Evolutionary conservation across 805 yeast species (phyloP).

Genomic region (Candida corydali): DNA sequence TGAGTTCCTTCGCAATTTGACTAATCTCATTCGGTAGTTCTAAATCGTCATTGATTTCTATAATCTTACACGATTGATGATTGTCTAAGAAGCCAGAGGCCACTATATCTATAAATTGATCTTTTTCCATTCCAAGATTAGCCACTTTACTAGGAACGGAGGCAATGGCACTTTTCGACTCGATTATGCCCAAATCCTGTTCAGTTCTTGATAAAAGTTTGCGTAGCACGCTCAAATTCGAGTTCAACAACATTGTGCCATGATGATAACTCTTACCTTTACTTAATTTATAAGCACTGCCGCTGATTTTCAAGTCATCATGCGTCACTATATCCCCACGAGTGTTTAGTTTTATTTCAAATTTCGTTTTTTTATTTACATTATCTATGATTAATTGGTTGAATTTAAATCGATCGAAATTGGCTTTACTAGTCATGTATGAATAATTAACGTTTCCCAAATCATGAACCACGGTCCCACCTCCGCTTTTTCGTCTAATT

Average conservation of each 20-base stretch:
- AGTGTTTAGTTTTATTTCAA: constrained; percentile 44
- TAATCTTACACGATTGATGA: neutral
- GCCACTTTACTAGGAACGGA: constrained; percentile 80
- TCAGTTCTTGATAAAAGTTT: constrained; percentile 52
- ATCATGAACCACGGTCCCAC: constrained; percentile 97
- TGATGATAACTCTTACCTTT: constrained; percentile 85
- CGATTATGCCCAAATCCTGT: constrained; percentile 35
- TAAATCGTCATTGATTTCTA: constrained; percentile 19
- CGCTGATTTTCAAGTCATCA: constrained; percentile 62
- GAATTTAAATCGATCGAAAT: constrained; percentile 59
- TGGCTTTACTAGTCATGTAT: constrained; percentile 63
- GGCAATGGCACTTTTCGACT: constrained; percentile 52
- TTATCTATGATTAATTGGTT: constrained; percentile 39
- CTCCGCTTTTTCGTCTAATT: constrained; percentile 82
- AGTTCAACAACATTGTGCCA: constrained; percentile 85
- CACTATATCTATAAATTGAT: constrained; percentile 45
- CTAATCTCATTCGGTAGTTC: constrained; percentile 36
- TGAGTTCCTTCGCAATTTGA: constrained; percentile 37
- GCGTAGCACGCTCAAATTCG: constrained; percentile 57
- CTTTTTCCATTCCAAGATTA: constrained; percentile 49
- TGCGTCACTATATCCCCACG: constrained; percentile 71
- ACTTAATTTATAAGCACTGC: constrained; percentile 87
- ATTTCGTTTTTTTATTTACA: constrained; percentile 18
- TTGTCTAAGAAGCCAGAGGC: constrained; percentile 31
- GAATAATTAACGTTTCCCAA: constrained; percentile 84